These are phyloP conservation scores for Gymnopilus dilepis DNA, from an alignment of 768 basidiomycete species.

Conservation along the genomic window DNA sequence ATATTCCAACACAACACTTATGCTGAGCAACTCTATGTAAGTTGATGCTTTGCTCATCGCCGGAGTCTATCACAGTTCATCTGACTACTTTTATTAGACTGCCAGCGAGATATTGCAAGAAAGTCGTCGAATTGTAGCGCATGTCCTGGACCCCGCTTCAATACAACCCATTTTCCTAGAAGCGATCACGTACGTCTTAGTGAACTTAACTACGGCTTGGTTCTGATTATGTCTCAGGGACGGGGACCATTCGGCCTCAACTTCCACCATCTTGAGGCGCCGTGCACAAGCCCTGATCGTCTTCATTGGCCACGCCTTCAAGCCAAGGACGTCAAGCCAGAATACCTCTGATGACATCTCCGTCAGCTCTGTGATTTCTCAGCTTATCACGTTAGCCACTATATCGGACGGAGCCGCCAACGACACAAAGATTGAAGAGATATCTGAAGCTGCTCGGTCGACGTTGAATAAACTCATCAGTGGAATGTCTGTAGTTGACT, in stretches of 20 bases:
- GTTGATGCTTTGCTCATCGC: constrained; percentile 26
- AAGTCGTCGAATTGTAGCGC: constrained; percentile 58
- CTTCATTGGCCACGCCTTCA: constrained; percentile 63
- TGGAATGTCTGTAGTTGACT: constrained; percentile 73
- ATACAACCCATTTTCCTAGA: constrained; percentile 58
- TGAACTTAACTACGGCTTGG: not conserved
- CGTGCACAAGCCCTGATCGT: constrained; percentile 71
- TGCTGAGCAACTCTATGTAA: constrained; percentile 56
- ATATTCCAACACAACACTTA: constrained; percentile 62
- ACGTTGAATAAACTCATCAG: constrained; percentile 60
- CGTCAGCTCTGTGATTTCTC: constrained; percentile 49
- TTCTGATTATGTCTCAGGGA: constrained; percentile 47
- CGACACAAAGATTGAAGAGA: constrained; percentile 46
- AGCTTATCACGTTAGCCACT: constrained; percentile 54
- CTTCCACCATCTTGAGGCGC: constrained; percentile 51
- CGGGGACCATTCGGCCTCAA: constrained; percentile 57
- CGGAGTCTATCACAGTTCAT: no score
- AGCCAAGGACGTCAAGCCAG: constrained; percentile 31
- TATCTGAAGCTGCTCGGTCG: constrained; percentile 51
- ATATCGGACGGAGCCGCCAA: constrained; percentile 33
- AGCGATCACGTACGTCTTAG: constrained; percentile 50
- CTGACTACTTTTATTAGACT: constrained; percentile 43
- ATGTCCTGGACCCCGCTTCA: constrained; percentile 43
- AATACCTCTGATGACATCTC: constrained; percentile 28
- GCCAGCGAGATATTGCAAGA: constrained; percentile 72